phyloP scores from a whole-genome alignment of 75 land plant species.

The Selaginella tamariscina region DNA sequence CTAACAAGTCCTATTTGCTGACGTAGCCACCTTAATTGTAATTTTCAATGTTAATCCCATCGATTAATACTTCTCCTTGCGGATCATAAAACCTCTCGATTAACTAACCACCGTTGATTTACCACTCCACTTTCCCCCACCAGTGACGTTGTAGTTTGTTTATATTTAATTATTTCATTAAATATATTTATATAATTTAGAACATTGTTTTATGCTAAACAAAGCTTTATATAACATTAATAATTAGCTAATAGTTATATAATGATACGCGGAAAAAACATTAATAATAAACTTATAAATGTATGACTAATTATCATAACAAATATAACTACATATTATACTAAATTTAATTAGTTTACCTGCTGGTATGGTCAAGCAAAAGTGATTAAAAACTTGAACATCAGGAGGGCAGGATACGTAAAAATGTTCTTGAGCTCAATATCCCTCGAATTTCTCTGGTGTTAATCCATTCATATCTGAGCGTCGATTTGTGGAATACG shows the following conservation, averaged over 20 bases:
- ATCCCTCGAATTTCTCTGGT: background rate
- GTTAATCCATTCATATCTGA: constrained; percentile 2
- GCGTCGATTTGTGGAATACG: background rate
- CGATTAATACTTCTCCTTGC: constrained; percentile 65
- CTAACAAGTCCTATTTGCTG: constrained; percentile 84
- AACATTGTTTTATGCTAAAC: too few relatives aligned
- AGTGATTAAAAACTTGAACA: background rate
- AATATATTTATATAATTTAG: too few relatives aligned
- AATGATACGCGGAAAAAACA: too few relatives aligned
- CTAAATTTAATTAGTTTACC: too few relatives aligned
- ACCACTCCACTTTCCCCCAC: constrained; percentile 98
- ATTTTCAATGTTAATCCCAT: constrained; percentile 57
- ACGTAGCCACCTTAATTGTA: constrained; percentile 81
- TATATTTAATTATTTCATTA: too few relatives aligned
- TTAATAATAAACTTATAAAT: too few relatives aligned
- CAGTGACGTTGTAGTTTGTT: constrained; percentile 39
- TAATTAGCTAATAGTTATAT: too few relatives aligned
- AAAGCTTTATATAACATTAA: too few relatives aligned
- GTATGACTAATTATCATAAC: too few relatives aligned
- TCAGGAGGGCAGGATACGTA: background rate
- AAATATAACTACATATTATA: too few relatives aligned
- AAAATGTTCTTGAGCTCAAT: constrained; percentile 7
- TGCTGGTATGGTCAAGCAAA: background rate
- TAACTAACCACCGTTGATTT: constrained; percentile 90
- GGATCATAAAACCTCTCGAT: constrained; percentile 97